These are phyloP conservation scores for Thraustochytrium striatum DNA, from an alignment of 352 stramenopile genomes.

Conservation along the genomic window DNA sequence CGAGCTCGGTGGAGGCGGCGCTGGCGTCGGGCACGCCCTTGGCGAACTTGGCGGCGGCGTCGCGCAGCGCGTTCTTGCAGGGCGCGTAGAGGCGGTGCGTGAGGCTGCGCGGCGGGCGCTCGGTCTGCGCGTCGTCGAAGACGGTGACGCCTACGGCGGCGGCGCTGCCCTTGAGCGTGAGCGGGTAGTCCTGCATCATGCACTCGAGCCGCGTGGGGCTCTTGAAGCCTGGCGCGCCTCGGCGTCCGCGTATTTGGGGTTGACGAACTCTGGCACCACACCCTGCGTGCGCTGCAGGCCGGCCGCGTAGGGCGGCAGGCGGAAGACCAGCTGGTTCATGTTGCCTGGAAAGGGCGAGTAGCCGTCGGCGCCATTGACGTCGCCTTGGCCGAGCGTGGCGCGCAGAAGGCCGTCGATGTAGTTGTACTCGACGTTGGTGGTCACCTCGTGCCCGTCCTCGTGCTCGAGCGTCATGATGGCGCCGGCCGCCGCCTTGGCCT, in stretches of 20 bases:
- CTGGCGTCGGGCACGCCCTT: slow-evolving; percentile 46
- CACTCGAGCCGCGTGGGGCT: slow-evolving; percentile 84
- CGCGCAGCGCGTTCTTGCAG: slow-evolving; percentile 55
- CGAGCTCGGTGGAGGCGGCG: slow-evolving; percentile 49
- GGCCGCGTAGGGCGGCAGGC: slow-evolving; percentile 68
- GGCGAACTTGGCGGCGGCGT: slow-evolving; percentile 49
- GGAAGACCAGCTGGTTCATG: slow-evolving; percentile 83
- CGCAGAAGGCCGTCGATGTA: slow-evolving; percentile 82
- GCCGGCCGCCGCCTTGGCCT: slow-evolving; percentile 62
- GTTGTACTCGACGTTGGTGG: slow-evolving; percentile 93
- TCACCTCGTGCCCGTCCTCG: slow-evolving; percentile 61
- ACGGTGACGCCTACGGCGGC: slow-evolving; percentile 76
- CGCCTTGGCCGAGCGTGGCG: slow-evolving; percentile 62
- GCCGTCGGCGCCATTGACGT: slow-evolving; percentile 69
- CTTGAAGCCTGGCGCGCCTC: slow-evolving; percentile 76
- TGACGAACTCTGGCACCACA: slow-evolving; percentile 85
- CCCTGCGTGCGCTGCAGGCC: slow-evolving; percentile 65
- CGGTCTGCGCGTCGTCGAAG: slow-evolving; percentile 48
- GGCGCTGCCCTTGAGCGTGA: slow-evolving; percentile 63
- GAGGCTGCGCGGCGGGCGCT: slow-evolving; percentile 57
- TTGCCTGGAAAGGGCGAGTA: slow-evolving; percentile 79
- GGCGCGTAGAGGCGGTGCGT: slow-evolving; percentile 64
- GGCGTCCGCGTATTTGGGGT: slow-evolving; percentile 88
- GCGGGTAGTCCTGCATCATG: slow-evolving; percentile 90
- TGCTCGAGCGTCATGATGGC: slow-evolving; percentile 73